Conservation (phyloP, 108 stramenopile genomes). For the Skeletonema menzelii region DNA sequence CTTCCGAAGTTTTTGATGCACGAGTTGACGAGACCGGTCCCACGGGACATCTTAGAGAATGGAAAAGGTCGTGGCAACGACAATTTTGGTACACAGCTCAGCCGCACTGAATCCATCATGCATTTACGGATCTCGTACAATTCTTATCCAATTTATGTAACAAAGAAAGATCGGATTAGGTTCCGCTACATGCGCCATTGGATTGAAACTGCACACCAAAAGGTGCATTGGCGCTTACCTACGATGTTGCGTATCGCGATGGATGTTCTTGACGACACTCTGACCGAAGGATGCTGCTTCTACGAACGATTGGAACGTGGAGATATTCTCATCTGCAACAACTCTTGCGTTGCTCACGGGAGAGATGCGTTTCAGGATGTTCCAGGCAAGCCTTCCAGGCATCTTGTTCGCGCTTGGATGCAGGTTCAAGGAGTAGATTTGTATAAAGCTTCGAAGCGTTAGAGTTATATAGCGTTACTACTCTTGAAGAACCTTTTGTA, state of each 20-base stretch:
- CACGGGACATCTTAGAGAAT: slow-evolving; percentile 23
- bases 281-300: slow-evolving; percentile 9
- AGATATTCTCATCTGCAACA: slow-evolving; percentile 18
- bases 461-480: too few species aligned
- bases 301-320: slow-evolving; percentile 5
- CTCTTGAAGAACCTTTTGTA: too few species aligned
- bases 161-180: background rate
- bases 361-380: background rate
- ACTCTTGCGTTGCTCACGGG: background rate
- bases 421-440: background rate
- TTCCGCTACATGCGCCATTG: slow-evolving; percentile 31
- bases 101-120: background rate
- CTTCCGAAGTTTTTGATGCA: slow-evolving; percentile 23
- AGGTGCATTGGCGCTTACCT: slow-evolving; percentile 1
- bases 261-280: slow-evolving; percentile 18
- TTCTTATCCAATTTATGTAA: slow-evolving; percentile 15
- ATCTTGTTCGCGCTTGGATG: slow-evolving; percentile 4
- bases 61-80: background rate
- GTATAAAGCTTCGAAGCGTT: background rate
- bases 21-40: slow-evolving; percentile 12
- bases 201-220: slow-evolving; percentile 27
- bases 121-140: slow-evolving; percentile 13
- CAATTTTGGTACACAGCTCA: background rate
- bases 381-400: background rate
- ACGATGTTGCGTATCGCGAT: slow-evolving; percentile 8